Evolutionary conservation across 208 protist species (phyloP), one percentile per base, ranked within the genome.

Genomic region (Leishmania lainsoni): DNA sequence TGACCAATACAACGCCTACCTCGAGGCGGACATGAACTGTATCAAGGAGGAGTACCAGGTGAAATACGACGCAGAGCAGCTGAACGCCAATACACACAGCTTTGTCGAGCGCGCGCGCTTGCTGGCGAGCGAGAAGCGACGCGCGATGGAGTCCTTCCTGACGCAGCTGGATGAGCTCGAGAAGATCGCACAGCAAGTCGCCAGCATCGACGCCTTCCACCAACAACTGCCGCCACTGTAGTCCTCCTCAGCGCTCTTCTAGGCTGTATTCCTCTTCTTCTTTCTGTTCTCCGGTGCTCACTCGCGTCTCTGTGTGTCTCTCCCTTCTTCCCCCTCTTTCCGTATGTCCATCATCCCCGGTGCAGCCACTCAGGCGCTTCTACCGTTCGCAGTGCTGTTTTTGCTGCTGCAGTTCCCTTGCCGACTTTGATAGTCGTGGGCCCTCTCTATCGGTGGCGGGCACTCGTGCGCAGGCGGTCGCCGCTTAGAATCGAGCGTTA

Each of bases 11-110:
- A 75, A 76, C 68, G 74, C 70, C 56, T 91, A 91, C 81, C 76
- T 93, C 5, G 84, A 86, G 58, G 75, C 84, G 16, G 87, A 93
- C 61, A 92, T 92, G 90, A 78, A 83, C 56, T 87, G 73, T 83
- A 91, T 92, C 78, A 91, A 89, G 79, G 83, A 91, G 29, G 89
- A 93, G 83, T 90, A 91, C 61, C 83, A 90, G 75, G 78, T 91
- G 45, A 93, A 92, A 83, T 91, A 87, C 81, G 86, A 93, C 45
- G 85, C 85, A 58, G 86, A 94, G 83, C 81, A 88, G 80, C 76
- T 78, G 35, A 81, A 74, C 32, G 78, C 83, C 1, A 85, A 78
- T 52, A 77, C 79, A 56, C 56, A 42, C 20, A 84, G 88, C 66
- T 94, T 94, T 70, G 79, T 92, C 17, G 45, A 68, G 29, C 75